Percentiles rank a stretch among this genome's conserved stretches.
Evolutionary conservation across 495 filamentous ascomycete genomes (phyloP).

Genomic region (Aspergillus hancockii): DNA sequence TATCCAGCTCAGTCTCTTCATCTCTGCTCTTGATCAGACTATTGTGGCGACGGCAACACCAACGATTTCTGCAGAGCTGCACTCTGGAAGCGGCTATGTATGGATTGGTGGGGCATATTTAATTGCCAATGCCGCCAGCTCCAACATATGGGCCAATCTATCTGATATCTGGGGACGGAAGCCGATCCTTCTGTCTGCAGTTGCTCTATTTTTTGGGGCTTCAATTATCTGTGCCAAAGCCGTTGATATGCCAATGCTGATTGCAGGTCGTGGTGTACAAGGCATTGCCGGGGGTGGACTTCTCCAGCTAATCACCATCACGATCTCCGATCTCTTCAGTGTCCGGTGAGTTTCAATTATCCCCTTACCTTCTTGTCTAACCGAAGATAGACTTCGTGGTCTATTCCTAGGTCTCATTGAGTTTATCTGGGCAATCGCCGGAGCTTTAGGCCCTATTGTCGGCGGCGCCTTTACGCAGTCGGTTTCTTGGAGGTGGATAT

Average conservation of each 20-base stretch:
- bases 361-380: not conserved
- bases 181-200: constrained; percentile 47
- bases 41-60: constrained; percentile 64
- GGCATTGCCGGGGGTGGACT: constrained; percentile 57
- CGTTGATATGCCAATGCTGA: constrained; percentile 53
- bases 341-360: constrained; percentile 45
- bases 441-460: constrained; percentile 64
- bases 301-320: constrained; percentile 53
- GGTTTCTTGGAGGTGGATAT: constrained; percentile 67
- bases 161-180: constrained; percentile 66
- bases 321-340: constrained; percentile 60
- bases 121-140: constrained; percentile 53
- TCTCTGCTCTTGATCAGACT: constrained; percentile 63
- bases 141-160: constrained; percentile 57
- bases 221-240: constrained; percentile 52
- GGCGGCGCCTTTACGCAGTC: constrained; percentile 67
- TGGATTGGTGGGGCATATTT: constrained; percentile 71
- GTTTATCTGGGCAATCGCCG: constrained; percentile 58
- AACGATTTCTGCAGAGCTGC: constrained; percentile 56
- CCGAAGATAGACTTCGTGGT: constrained; percentile 39
- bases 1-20: constrained; percentile 47
- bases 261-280: constrained; percentile 56
- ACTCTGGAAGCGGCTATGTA: constrained; percentile 59
- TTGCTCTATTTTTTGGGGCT: constrained; percentile 44
- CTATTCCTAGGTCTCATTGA: constrained; percentile 57